These are phyloP conservation scores for Cucurbitaria berberidis DNA, from an alignment of 2,329 filamentous ascomycete genomes.

Conservation along the genomic window DNA sequence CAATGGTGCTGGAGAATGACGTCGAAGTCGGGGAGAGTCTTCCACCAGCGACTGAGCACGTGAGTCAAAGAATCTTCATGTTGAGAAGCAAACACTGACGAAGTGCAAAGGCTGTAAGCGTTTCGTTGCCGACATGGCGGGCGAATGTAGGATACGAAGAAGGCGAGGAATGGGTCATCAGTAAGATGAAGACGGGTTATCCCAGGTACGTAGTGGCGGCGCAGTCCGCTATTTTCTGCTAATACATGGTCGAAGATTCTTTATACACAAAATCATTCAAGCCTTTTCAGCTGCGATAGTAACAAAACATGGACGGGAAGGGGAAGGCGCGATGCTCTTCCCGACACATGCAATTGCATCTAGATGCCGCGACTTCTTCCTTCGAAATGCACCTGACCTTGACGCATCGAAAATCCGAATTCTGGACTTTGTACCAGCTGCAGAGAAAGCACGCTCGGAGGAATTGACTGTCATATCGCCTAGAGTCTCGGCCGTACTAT, in stretches of 20 bases:
- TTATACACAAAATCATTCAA: conserved; percentile 83
- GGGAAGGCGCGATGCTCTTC: conserved; percentile 80
- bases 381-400: conserved; percentile 62
- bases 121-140: conserved; percentile 92
- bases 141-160: conserved; percentile 94
- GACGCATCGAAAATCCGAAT: conserved; percentile 58
- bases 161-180: conserved; percentile 83
- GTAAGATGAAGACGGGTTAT: conserved; percentile 87
- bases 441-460: conserved; percentile 58
- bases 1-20: conserved; percentile 40
- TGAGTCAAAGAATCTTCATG: conserved; percentile 34
- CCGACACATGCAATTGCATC: conserved; percentile 73
- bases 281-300: conserved; percentile 74
- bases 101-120: conserved; percentile 79
- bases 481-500: conserved; percentile 66
- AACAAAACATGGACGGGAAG: conserved; percentile 65
- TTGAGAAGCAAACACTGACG: conserved; percentile 17
- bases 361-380: conserved; percentile 77
- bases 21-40: conserved; percentile 49
- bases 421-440: conserved; percentile 69
- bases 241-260: conserved; percentile 68
- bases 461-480: conserved; percentile 53
- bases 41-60: conserved; percentile 49
- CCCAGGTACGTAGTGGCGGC: conserved; percentile 65
- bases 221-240: conserved; percentile 4